phyloP scores from a whole-genome alignment of 2,329 filamentous ascomycete species.

The Xylaria hypoxylon region DNA sequence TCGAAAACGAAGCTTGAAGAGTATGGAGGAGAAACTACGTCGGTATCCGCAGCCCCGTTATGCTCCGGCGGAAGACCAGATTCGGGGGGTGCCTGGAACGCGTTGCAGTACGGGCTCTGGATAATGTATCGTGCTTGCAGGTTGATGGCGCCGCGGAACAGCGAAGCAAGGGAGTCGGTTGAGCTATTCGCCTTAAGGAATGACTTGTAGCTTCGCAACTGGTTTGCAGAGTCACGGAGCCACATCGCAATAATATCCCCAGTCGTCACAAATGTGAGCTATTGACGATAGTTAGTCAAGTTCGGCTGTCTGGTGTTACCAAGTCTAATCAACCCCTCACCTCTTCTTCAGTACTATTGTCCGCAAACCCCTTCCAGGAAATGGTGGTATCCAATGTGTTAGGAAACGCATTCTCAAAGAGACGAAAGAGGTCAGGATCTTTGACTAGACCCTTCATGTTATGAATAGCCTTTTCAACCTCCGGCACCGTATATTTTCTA shows the following conservation, averaged over 20 bases:
- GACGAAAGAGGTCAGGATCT: conserved; percentile 78
- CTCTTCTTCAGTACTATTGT: conserved; percentile 70
- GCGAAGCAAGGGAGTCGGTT: conserved; percentile 70
- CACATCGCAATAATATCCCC: conserved; percentile 94
- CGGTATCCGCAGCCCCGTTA: conserved; percentile 70
- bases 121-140: conserved; percentile 78
- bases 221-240: conserved; percentile 88
- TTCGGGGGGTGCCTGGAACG: conserved; percentile 88
- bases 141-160: conserved; percentile 81
- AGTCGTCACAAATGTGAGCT: conserved; percentile 83
- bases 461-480: conserved; percentile 80
- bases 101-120: conserved; percentile 86
- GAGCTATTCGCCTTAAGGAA: conserved; percentile 66
- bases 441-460: conserved; percentile 75
- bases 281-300: conserved; percentile 56
- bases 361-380: conserved; percentile 72
- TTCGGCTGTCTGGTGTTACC: conserved; percentile 47
- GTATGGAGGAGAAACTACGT: conserved; percentile 71
- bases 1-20: conserved; percentile 78
- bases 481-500: conserved; percentile 81
- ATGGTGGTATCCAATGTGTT: conserved; percentile 82
- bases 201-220: conserved; percentile 79
- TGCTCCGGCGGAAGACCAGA: conserved; percentile 70
- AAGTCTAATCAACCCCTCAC: conserved; percentile 63
- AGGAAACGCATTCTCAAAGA: conserved; percentile 79